Conservation (phyloP, 257 asterid species). For the Thymus mandschuricus region DNA sequence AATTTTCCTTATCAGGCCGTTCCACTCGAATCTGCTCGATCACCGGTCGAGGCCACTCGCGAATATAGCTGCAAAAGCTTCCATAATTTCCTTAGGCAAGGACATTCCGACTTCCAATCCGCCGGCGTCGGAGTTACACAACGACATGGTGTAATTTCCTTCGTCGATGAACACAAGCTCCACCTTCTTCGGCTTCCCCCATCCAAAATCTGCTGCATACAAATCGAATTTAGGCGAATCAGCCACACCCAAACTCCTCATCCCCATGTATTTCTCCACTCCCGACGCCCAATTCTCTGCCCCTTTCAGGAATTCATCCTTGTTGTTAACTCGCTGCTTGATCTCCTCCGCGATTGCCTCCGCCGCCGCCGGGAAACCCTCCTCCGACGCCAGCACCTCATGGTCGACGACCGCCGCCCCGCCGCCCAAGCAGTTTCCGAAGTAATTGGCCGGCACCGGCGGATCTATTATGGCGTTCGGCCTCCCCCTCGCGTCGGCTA, state of each 20-base stretch:
- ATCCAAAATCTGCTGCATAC: constrained; percentile 49
- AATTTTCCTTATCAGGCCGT: no score
- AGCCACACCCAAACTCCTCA: constrained; percentile 32
- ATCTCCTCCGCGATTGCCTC: constrained; percentile 45
- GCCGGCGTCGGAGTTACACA: constrained; percentile 40
- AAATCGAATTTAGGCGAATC: constrained; percentile 59
- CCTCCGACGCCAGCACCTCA: constrained; percentile 30
- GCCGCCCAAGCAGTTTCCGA: constrained; percentile 52
- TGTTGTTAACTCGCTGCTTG: constrained; percentile 24
- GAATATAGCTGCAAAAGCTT: constrained; percentile 40
- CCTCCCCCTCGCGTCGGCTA: constrained; percentile 42
- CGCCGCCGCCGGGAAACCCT: constrained; percentile 48
- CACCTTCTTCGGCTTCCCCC: constrained; percentile 49
- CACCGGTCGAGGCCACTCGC: constrained; percentile 1
- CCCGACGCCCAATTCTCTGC: constrained; percentile 46
- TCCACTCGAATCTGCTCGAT: no score
- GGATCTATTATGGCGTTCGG: constrained; percentile 26
- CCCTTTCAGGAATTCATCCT: constrained; percentile 33
- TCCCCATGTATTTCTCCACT: neutral
- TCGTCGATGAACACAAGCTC: constrained; percentile 48
- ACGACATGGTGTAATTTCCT: constrained; percentile 38
- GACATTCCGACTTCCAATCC: constrained; percentile 61
- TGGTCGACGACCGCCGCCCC: constrained; percentile 33
- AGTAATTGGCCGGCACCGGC: constrained; percentile 42
- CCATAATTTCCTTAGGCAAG: constrained; percentile 44